Evolutionary conservation across 306 rosid species (phyloP).

Genomic region (Cyclanthera cordifolia): DNA sequence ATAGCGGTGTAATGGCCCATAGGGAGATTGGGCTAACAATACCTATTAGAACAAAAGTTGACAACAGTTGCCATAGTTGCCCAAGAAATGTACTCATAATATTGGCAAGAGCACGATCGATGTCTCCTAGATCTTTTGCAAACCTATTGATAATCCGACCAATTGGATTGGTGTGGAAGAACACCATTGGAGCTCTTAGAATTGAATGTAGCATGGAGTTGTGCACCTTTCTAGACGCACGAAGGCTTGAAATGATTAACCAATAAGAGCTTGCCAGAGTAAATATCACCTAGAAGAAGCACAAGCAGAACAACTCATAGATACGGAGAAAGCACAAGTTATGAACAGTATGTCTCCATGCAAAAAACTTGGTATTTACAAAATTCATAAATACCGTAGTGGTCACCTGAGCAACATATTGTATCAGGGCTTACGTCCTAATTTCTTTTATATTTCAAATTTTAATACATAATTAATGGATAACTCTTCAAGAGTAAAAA

Average conservation of each 20-base stretch:
- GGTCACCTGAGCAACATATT: background rate
- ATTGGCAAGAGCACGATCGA: conserved; percentile 50
- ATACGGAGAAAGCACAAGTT: background rate
- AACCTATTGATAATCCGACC: conserved; percentile 86
- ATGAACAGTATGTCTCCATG: background rate
- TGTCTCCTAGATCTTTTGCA: conserved; percentile 68
- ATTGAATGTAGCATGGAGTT: conserved; percentile 43
- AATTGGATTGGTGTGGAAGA: conserved; percentile 83
- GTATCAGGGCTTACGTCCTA: background rate
- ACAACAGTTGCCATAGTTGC: conserved; percentile 73
- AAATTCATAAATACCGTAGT: conserved; percentile 9
- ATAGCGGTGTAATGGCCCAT: conserved; percentile 81
- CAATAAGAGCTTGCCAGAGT: conserved; percentile 66
- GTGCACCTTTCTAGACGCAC: conserved; percentile 58
- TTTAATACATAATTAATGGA: background rate
- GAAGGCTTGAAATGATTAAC: conserved; percentile 62
- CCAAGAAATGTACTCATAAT: conserved; percentile 37
- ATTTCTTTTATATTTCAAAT: background rate
- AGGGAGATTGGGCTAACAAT: conserved; percentile 73
- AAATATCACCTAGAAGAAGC: conserved; percentile 45
- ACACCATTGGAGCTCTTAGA: conserved; percentile 66
- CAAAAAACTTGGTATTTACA: background rate
- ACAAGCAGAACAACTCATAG: background rate
- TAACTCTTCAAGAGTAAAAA: background rate
- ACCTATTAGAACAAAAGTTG: conserved; percentile 72